These are phyloP conservation scores for Ceratobasidium sp. DNA, from an alignment of 1,284 basidiomycete species.

Conservation along the genomic window DNA sequence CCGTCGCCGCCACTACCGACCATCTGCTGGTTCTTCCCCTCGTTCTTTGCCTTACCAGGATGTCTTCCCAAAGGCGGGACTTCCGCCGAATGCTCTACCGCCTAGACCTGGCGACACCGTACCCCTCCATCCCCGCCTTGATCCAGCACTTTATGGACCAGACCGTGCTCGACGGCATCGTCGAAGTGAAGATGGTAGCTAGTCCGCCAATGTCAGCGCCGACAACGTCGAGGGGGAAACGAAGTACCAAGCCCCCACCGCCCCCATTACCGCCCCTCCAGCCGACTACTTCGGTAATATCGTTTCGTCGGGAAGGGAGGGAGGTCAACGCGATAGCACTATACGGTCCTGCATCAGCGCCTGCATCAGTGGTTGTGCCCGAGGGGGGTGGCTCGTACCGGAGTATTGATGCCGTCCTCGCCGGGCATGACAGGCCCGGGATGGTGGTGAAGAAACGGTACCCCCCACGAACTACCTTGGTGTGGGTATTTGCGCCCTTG, in stretches of 20 bases:
- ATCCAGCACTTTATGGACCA: constrained; percentile 46
- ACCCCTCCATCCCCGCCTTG: constrained; percentile 43
- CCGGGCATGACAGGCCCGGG: constrained; percentile 17
- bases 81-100: constrained; percentile 47
- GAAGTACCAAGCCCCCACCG: constrained; percentile 35
- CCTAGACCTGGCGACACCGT: constrained; percentile 46
- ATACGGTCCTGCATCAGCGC: constrained; percentile 35
- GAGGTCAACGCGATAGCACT: constrained; percentile 40
- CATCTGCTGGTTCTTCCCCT: constrained; percentile 33
- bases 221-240: constrained; percentile 31
- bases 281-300: constrained; percentile 42
- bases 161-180: constrained; percentile 43
- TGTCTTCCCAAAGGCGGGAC: constrained; percentile 45
- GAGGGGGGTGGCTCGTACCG: constrained; percentile 25
- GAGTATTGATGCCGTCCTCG: constrained; percentile 12
- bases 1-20: constrained; percentile 27
- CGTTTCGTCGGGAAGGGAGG: constrained; percentile 43
- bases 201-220: constrained; percentile 33
- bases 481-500: constrained; percentile 43
- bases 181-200: constrained; percentile 45
- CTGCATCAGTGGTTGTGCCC: constrained; percentile 17
- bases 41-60: constrained; percentile 45
- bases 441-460: constrained; percentile 46
- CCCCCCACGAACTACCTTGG: constrained; percentile 41
- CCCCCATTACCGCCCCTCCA: constrained; percentile 35